A percentile compares a stretch with the other conserved stretches of the same genome.
These are phyloP conservation scores for Candida glucosophila DNA, from an alignment of 1,139 yeast species.

Conservation along the genomic window DNA sequence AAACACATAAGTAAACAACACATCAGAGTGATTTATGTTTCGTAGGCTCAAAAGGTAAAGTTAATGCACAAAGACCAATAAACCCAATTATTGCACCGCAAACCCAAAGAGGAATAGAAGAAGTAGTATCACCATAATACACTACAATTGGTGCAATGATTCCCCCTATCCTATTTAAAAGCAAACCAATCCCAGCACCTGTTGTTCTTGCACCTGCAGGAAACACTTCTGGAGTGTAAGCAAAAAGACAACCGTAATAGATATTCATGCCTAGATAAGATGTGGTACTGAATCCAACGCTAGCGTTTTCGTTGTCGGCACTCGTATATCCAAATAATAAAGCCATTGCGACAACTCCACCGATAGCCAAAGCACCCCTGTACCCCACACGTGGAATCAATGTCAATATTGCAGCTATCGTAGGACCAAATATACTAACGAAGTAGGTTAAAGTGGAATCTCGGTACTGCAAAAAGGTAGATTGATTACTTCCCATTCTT, in stretches of 20 bases:
- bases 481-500: slow-evolving; percentile 14
- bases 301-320: slow-evolving; percentile 17
- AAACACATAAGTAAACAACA: no score
- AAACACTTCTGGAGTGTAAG: slow-evolving; percentile 27
- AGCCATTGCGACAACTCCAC: slow-evolving; percentile 26
- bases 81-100: slow-evolving; percentile 26
- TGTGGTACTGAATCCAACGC: slow-evolving; percentile 22
- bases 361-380: slow-evolving; percentile 23
- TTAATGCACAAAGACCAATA: slow-evolving; percentile 20
- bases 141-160: slow-evolving; percentile 23
- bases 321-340: slow-evolving; percentile 27
- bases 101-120: slow-evolving; percentile 25
- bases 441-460: slow-evolving; percentile 22
- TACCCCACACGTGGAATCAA: slow-evolving; percentile 21
- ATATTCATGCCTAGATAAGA: slow-evolving; percentile 22
- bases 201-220: slow-evolving; percentile 29
- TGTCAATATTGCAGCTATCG: slow-evolving; percentile 19
- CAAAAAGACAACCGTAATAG: slow-evolving; percentile 25
- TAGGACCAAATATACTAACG: slow-evolving; percentile 23
- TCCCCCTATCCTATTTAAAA: slow-evolving; percentile 20
- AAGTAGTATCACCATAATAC: slow-evolving; percentile 17
- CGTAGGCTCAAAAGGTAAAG: slow-evolving; percentile 25
- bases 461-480: slow-evolving; percentile 21
- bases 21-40: slow-evolving; percentile 1
- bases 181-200: slow-evolving; percentile 24